These are phyloP conservation scores for Fomitiporia mediterranea DNA, from an alignment of 1,284 basidiomycete species.

Conservation along the genomic window DNA sequence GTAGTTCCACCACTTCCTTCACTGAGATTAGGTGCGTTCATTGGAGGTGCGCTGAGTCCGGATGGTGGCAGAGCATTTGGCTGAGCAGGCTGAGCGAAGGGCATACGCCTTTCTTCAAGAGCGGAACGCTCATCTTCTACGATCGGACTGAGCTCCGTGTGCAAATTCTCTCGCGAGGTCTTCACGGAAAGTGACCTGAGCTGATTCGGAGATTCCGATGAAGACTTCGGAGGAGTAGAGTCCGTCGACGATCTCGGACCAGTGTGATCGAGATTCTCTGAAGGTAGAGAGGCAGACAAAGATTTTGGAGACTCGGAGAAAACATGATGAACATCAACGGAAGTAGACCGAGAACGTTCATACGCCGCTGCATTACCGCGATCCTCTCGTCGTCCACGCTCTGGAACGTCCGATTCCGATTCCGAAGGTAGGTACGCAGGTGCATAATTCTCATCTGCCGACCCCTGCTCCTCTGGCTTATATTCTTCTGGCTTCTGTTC, in stretches of 20 bases:
- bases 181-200: conserved; percentile 9
- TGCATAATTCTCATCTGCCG: conserved; percentile 12
- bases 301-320: conserved; percentile 20
- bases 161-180: conserved; percentile 8
- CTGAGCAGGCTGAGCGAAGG: background rate
- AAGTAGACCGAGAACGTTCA: no score
- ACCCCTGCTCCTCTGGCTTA: conserved; percentile 11
- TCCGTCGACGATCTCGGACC: background rate
- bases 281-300: conserved; percentile 13
- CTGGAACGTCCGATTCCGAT: conserved; percentile 12
- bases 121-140: conserved; percentile 17
- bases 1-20: conserved; percentile 12
- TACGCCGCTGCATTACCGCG: no score
- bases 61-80: background rate
- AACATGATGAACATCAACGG: conserved; percentile 6
- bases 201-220: background rate
- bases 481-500: conserved; percentile 8
- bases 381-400: conserved; percentile 3
- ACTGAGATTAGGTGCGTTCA: background rate
- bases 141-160: conserved; percentile 16
- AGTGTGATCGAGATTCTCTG: background rate
- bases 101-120: conserved; percentile 3
- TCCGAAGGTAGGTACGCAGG: background rate
- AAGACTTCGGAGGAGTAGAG: background rate
- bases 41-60: conserved; percentile 5